These are phyloP conservation scores for Cicer cuneatum DNA, from an alignment of 306 rosid species.

Conservation along the genomic window DNA sequence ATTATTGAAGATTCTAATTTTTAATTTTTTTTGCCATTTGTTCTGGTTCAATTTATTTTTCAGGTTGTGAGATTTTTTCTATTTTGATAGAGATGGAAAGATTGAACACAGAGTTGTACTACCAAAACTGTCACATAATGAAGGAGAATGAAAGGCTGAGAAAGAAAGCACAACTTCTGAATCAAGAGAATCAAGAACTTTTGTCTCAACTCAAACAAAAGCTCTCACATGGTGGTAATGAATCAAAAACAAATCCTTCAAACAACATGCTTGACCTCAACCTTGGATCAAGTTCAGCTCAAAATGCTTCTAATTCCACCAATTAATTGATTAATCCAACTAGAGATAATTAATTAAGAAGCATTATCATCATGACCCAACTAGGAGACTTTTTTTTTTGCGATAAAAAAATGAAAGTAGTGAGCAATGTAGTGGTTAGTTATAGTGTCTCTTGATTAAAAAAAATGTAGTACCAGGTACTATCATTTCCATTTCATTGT, in stretches of 20 bases:
- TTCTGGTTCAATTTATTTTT: constrained; percentile 15
- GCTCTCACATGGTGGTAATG: constrained; percentile 57
- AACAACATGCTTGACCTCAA: constrained; percentile 65
- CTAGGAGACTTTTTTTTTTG: constrained; percentile 50
- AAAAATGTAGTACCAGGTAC: constrained; percentile 45
- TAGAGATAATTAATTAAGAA: constrained; percentile 36
- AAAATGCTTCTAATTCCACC: constrained; percentile 65
- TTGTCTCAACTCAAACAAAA: constrained; percentile 88
- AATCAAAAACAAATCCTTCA: constrained; percentile 49
- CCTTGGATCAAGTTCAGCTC: constrained; percentile 58
- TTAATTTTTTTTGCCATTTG: background rate
- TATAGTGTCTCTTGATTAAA: constrained; percentile 62
- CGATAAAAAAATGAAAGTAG: constrained; percentile 53
- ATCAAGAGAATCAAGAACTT: constrained; percentile 89
- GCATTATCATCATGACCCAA: constrained; percentile 64
- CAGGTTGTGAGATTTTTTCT: constrained; percentile 37
- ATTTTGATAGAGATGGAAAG: constrained; percentile 70
- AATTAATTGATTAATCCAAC: constrained; percentile 44
- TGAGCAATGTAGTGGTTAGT: constrained; percentile 48
- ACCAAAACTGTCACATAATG: constrained; percentile 91
- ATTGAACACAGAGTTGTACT: constrained; percentile 83
- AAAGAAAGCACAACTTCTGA: constrained; percentile 87
- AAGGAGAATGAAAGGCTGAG: constrained; percentile 90
- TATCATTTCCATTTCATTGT: constrained; percentile 47
- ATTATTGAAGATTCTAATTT: too few species aligned